Evolutionary conservation across 495 filamentous ascomycete species (phyloP), one percentile per base, ranked within the genome.

Genomic region (Beverwykella pulmonaria): DNA sequence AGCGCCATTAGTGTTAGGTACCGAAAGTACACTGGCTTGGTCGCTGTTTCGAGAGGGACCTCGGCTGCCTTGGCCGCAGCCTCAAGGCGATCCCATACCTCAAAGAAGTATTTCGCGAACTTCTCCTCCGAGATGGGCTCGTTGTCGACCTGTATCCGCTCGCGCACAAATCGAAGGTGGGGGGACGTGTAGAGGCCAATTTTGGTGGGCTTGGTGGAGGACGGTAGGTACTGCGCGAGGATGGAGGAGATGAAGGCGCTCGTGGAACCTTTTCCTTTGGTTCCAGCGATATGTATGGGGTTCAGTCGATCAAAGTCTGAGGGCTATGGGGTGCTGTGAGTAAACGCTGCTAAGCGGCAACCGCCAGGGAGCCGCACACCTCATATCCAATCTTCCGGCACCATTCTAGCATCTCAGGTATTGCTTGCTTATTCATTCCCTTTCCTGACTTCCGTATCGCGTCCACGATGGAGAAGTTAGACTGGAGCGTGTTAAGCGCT

Each of bases 1-100:
- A 92, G 92, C 39, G 90, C 92, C 85, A 97, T 89, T 5, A 98
- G 78, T 0, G 92, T 96, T 48, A 98, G 79, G 72, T 89, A 98
- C 44, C 93, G 87, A 69, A 96, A 93, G 71, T 98, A 98, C 55
- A 88, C 87, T 0, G 94, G 94, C 71, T 93, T 93, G 46, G 79
- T 76, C 22, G 79, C 77, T 39, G 77, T 77, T 14, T 76, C 78
- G 0, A 81, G 77, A 54, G 84, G 80, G 25, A 76, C 71, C 17
- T 84, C 82, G 23, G 80, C 81, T 1, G 68, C 67, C 15, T 70
- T 74, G n/a, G 82, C 82, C 10, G 81, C 77, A 17, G 78, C 73
- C 65, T 89, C 83, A 2, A 96, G 79, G 0, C 84, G 83, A 71
- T 96, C 90, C 92, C 92, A 96, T 22, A 91, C 85, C 61, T 94